Conservation (phyloP, 2,329 filamentous ascomycete species). For the Knufia petricola region DNA sequence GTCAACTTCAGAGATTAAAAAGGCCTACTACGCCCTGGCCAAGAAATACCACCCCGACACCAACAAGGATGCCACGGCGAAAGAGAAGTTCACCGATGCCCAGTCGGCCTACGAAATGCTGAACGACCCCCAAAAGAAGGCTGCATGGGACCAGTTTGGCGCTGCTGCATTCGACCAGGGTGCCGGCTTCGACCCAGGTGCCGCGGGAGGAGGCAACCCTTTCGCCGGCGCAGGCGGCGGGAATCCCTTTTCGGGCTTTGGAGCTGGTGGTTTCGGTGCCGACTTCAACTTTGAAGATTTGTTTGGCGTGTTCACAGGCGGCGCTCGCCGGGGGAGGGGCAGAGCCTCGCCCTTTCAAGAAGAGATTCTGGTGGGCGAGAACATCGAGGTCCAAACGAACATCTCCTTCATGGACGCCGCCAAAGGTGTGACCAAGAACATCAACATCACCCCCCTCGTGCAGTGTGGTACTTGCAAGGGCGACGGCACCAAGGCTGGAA, state of each 20-base stretch:
- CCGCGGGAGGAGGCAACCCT: slow-evolving; percentile 48
- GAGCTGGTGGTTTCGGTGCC: slow-evolving; percentile 58
- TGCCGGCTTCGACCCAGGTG: slow-evolving; percentile 69
- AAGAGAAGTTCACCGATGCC: slow-evolving; percentile 88
- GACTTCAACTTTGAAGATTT: slow-evolving; percentile 96
- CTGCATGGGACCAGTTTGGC: slow-evolving; percentile 85
- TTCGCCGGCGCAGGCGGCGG: slow-evolving; percentile 55
- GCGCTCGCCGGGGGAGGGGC: slow-evolving; percentile 42
- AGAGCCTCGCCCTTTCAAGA: slow-evolving; percentile 66
- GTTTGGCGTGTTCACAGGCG: slow-evolving; percentile 73
- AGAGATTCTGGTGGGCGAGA: slow-evolving; percentile 77
- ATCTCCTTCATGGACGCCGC: slow-evolving; percentile 96
- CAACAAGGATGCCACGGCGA: slow-evolving; percentile 87
- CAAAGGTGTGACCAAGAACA: slow-evolving; percentile 80
- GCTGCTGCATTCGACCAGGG: slow-evolving; percentile 60
- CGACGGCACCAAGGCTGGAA: slow-evolving; percentile 72
- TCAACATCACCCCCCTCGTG: slow-evolving; percentile 71
- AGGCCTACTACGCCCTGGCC: slow-evolving; percentile 92
- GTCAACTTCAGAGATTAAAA: slow-evolving; percentile 85
- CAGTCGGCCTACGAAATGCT: slow-evolving; percentile 90
- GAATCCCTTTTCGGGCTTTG: slow-evolving; percentile 41
- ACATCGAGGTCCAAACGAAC: slow-evolving; percentile 87
- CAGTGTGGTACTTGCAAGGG: slow-evolving; percentile 76
- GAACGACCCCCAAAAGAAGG: slow-evolving; percentile 84
- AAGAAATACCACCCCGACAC: slow-evolving; percentile 98